Base-by-base conservation (phyloP, 2,329 filamentous ascomycete species). In the Dothiorella sarmentorum region DNA sequence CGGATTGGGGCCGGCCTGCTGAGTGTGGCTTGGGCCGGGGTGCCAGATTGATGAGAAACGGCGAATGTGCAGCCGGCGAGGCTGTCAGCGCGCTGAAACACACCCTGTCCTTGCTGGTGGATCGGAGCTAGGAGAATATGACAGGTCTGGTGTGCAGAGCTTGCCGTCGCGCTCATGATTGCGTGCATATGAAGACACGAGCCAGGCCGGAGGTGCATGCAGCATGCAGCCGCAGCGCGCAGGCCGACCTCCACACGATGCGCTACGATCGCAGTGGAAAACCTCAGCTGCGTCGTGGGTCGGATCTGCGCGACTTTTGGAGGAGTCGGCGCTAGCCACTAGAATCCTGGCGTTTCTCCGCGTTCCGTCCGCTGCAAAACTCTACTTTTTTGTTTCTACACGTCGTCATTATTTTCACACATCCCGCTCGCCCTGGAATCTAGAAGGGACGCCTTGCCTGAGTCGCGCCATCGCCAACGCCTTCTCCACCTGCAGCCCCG, bases 21-120 rank as follows among this genome's bases (percentile, higher is more conserved):
- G 47, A 24, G 47, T 31, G 47, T 52, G 47, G 47, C 47, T 52
- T 18, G 47, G 29, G 13, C 47, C 37, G 47, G 47, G 33, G 47
- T n/a, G 47, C 47, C 49, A 26, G 49, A 40, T 53, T 18, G 49
- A 53, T 53, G 49, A 53, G 49, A 53, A 53, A 53, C 49, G 49
- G 49, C 24, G 40, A 9, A 29, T 53, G 33, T 40, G 49, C 49
- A 40, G 47, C 20, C 47, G 29, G 29, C 29, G 43, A 9, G 42
- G 42, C 42, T n/a, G 42, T 17, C 42, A 11, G 20, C 22, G 13
- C 22, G 42, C 35, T 53, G 49, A 53, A 53, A 53, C 49, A 31
- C n/a, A 31, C 27, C 29, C 45, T 33, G 27, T 15, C 47, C 47
- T 10, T 35, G 47, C 20, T 31, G 31, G 31, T 31, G 49, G 49